Evolutionary conservation across 208 protist genomes (phyloP).

Genomic region (Leishmania mexicana): DNA sequence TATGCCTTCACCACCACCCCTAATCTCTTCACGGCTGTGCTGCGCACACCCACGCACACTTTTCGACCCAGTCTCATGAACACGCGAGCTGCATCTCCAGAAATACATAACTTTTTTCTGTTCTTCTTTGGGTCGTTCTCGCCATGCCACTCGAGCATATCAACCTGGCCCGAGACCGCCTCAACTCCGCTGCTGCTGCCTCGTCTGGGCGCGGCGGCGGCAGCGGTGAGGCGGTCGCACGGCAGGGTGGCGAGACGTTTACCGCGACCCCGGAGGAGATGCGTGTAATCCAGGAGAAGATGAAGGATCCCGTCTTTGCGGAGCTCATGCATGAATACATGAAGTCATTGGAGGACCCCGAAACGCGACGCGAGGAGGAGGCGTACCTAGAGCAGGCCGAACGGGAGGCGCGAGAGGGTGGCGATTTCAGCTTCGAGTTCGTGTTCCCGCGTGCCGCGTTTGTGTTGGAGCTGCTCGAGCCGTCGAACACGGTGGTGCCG

Average conservation of each 20-base stretch:
- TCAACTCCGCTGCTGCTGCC: not conserved
- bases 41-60: conserved; percentile 12
- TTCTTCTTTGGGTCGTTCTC: not conserved
- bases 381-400: conserved; percentile 90
- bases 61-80: not conserved
- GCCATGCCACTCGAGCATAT: conserved; percentile 73
- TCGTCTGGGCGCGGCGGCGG: not conserved
- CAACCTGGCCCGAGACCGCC: conserved; percentile 36
- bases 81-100: not conserved
- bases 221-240: conserved; percentile 3
- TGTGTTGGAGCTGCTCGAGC: conserved; percentile 83
- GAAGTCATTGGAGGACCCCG: conserved; percentile 83
- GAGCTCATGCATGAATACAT: conserved; percentile 91
- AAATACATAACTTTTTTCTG: not conserved
- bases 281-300: conserved; percentile 73
- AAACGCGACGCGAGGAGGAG: conserved; percentile 88
- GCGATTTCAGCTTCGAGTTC: conserved; percentile 92
- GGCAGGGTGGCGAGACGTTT: conserved; percentile 36
- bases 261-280: conserved; percentile 80
- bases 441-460: conserved; percentile 82
- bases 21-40: not conserved
- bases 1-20: not conserved
- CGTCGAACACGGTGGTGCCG: conserved; percentile 22
- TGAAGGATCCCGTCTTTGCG: conserved; percentile 91
- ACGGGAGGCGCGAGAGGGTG: conserved; percentile 75